phyloP scores from a whole-genome alignment of 2,329 filamentous ascomycete genomes.

The Immersiporthe knoxdaviesiana region DNA sequence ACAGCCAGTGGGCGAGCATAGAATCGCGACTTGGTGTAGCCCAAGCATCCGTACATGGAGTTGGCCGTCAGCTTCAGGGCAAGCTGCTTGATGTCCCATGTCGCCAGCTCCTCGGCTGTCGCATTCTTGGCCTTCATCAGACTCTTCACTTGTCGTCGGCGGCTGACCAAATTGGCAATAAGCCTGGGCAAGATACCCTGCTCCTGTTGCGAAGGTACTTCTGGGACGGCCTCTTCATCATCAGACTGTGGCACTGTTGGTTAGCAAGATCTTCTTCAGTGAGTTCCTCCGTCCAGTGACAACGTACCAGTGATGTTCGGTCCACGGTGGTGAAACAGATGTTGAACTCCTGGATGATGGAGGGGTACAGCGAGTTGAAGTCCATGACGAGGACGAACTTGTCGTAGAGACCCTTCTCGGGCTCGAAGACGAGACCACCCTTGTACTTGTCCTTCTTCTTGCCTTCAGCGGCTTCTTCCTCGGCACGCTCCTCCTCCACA shows the following conservation, averaged over 20 bases:
- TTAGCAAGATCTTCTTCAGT: background rate
- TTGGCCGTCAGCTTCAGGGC: constrained; percentile 97
- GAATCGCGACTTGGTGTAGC: constrained; percentile 95
- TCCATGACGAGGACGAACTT: constrained; percentile 99
- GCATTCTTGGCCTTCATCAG: constrained; percentile 95
- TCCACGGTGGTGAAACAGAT: constrained; percentile 99
- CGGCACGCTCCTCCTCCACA: constrained; percentile 69
- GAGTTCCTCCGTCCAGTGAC: background rate
- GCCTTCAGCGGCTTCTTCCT: constrained; percentile 70
- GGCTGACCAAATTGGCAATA: constrained; percentile 87
- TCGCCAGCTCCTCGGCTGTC: constrained; percentile 82
- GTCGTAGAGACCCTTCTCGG: constrained; percentile 96
- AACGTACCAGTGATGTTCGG: constrained; percentile 68
- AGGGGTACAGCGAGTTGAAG: constrained; percentile 98
- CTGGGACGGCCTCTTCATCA: constrained; percentile 86
- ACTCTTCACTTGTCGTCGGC: constrained; percentile 89
- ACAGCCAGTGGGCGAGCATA: constrained; percentile 94
- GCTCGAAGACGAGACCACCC: constrained; percentile 96
- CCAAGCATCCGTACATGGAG: constrained; percentile 99
- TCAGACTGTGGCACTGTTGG: constrained; percentile 58
- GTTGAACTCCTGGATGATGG: constrained; percentile 98
- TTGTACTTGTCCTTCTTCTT: constrained; percentile 99
- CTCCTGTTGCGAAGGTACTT: constrained; percentile 77
- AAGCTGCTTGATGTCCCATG: constrained; percentile 98
- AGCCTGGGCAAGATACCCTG: constrained; percentile 87